Conservation (phyloP, 2,329 filamentous ascomycete genomes). For the Botrytis squamosa region DNA sequence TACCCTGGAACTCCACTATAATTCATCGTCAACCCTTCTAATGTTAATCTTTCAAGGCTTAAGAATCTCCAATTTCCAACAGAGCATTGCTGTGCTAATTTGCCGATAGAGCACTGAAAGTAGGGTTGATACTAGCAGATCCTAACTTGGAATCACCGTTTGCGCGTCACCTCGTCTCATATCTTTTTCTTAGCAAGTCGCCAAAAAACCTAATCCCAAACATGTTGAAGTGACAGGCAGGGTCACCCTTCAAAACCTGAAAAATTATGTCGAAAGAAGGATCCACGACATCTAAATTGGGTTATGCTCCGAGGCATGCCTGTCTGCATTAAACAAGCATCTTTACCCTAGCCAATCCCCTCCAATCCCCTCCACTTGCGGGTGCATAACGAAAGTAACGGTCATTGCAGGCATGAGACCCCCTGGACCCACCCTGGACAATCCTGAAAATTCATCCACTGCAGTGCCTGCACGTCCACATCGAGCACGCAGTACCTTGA, state of each 20-base stretch:
- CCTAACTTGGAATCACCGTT: conserved; percentile 32
- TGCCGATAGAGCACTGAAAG: conserved; percentile 11
- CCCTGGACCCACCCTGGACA: conserved; percentile 28
- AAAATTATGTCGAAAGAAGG: conserved; percentile 24
- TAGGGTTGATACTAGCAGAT: conserved; percentile 28
- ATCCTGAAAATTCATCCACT: conserved; percentile 31
- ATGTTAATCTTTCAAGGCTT: conserved; percentile 11
- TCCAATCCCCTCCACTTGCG: conserved; percentile 32
- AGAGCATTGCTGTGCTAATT: conserved; percentile 15
- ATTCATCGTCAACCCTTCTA: conserved; percentile 14
- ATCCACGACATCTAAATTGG: conserved; percentile 34
- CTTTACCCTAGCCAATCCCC: conserved; percentile 32
- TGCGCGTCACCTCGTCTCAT: conserved; percentile 40
- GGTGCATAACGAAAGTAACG: conserved; percentile 35
- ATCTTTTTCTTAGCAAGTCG: conserved; percentile 32
- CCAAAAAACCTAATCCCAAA: conserved; percentile 36
- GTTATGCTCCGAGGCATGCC: conserved; percentile 36
- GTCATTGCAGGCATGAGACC: conserved; percentile 31
- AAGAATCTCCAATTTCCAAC: background rate
- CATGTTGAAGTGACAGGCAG: conserved; percentile 36
- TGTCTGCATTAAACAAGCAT: conserved; percentile 36
- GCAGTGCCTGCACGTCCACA: conserved; percentile 28
- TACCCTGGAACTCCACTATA: conserved; percentile 1
- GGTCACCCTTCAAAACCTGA: conserved; percentile 35
- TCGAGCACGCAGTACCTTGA: conserved; percentile 33